Evolutionary conservation across 2,329 filamentous ascomycete genomes (phyloP).

Genomic region (Aspergillus sp.): DNA sequence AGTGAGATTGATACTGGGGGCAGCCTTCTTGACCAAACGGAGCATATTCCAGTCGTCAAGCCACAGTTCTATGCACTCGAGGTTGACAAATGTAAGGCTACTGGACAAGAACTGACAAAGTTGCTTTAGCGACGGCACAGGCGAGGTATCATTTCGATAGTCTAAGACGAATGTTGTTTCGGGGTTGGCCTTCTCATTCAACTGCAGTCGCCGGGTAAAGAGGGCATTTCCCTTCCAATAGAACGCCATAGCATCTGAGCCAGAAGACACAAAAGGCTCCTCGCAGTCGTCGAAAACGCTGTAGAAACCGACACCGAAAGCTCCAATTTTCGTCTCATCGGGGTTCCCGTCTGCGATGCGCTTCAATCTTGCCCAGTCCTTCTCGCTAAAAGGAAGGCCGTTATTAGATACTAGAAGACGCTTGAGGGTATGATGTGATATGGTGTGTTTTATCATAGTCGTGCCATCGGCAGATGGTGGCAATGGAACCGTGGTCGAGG

Average conservation of each 20-base stretch:
- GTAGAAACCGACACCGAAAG: conserved; percentile 98
- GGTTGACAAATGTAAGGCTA: conserved; percentile 90
- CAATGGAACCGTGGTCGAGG: conserved; percentile 73
- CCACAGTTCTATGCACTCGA: conserved; percentile 84
- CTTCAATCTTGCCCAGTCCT: conserved; percentile 91
- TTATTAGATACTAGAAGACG: conserved; percentile 92
- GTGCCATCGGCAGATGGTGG: conserved; percentile 66
- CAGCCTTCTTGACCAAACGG: conserved; percentile 78
- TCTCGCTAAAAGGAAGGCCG: conserved; percentile 80
- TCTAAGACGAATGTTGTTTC: conserved; percentile 94
- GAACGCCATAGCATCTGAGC: conserved; percentile 91
- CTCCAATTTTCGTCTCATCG: conserved; percentile 98
- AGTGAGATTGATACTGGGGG: conserved; percentile 68
- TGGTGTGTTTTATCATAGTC: conserved; percentile 74
- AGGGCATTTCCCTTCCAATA: conserved; percentile 99
- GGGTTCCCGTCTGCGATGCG: conserved; percentile 98
- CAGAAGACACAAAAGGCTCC: conserved; percentile 93
- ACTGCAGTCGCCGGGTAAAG: conserved; percentile 80
- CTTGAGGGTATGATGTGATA: conserved; percentile 81
- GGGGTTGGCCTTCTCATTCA: conserved; percentile 64
- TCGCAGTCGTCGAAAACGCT: conserved; percentile 98
- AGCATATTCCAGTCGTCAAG: conserved; percentile 84
- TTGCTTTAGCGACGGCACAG: conserved; percentile 80
- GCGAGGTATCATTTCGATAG: conserved; percentile 84
- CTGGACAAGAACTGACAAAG: conserved; percentile 91